Evolutionary conservation across 2,329 filamentous ascomycete genomes (phyloP), one percentile per base, ranked within the genome.

Genomic region (Aspergillus udagawae): DNA sequence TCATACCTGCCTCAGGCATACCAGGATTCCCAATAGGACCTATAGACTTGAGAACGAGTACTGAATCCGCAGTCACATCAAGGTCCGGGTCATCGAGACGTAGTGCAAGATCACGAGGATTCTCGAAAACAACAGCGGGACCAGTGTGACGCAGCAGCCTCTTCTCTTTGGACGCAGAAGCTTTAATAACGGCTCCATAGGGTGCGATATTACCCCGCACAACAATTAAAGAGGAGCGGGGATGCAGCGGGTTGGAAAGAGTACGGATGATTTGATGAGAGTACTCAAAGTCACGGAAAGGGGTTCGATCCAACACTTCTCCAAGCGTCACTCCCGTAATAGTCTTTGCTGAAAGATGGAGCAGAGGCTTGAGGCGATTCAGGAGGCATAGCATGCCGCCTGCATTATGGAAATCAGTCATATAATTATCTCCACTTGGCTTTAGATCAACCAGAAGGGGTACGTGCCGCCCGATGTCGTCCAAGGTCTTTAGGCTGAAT

Each of bases 391-490:
- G 62, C 79, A 82, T 81, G 3, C 80, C 80, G 1, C 80, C 80
- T 0, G 79, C 79, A 57, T 81, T 80, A 60, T 82, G 80, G 55
- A 82, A 82, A 60, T 82, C 80, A 20, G 73, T 78, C 80, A 82
- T 82, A 61, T 81, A 82, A 56, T 80, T 81, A 57, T 80, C 78
- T 2, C 80, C 80, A 54, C 78, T 81, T 0, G 80, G 80, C 57
- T 82, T 82, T n/a, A 82, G 67, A 60, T 82, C 80, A 8, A 82
- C 71, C 4, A 82, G 63, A 0, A 82, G 65, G 0, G 80, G 80
- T 0, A 75, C 79, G 7, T 69, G 76, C 14, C 71, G 70, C 3
- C 80, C 80, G 32, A 82, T 76, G 5, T 80, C 75, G 51, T 82
- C 79, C 54, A 82, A 71, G 0, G 75, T 79, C 25, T 77, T 63